A percentile compares a stretch with the other conserved stretches of the same genome.
phyloP scores from a whole-genome alignment of 2,329 filamentous ascomycete species.

The Fonsecaea erecta region DNA sequence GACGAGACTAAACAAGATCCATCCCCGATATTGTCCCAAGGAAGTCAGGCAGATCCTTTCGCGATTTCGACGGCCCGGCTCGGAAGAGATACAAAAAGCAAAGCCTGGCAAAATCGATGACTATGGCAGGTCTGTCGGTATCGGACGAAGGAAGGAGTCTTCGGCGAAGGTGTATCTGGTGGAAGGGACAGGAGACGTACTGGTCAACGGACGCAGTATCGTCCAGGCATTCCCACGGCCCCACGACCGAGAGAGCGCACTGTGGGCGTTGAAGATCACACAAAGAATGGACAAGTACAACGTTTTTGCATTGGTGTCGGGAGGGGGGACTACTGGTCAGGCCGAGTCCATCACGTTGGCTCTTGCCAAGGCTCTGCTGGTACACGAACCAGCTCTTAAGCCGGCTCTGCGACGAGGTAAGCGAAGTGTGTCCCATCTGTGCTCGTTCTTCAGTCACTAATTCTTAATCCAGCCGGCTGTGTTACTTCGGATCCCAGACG shows the following conservation, averaged over 20 bases:
- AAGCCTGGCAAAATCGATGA: slow-evolving; percentile 72
- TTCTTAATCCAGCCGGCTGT: slow-evolving; percentile 72
- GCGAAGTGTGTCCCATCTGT: slow-evolving; percentile 43
- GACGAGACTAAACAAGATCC: slow-evolving; percentile 81
- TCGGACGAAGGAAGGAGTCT: slow-evolving; percentile 86
- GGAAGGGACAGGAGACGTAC: slow-evolving; percentile 86
- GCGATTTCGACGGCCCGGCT: slow-evolving; percentile 74
- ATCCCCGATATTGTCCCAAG: slow-evolving; percentile 73
- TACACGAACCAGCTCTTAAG: slow-evolving; percentile 92
- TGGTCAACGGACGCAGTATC: slow-evolving; percentile 89
- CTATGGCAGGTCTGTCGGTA: slow-evolving; percentile 76
- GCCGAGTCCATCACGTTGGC: slow-evolving; percentile 92
- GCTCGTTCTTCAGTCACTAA: slow-evolving; percentile 23
- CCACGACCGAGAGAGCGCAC: slow-evolving; percentile 90
- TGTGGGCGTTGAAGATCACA: slow-evolving; percentile 87
- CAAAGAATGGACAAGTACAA: slow-evolving; percentile 94
- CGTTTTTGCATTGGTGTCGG: slow-evolving; percentile 81
- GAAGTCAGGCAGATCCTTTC: slow-evolving; percentile 69
- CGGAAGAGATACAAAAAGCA: slow-evolving; percentile 68
- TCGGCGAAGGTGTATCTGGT: slow-evolving; percentile 85
- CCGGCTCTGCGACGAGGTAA: slow-evolving; percentile 84
- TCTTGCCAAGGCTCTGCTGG: slow-evolving; percentile 81
- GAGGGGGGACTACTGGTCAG: slow-evolving; percentile 92
- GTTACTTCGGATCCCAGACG: slow-evolving; percentile 87
- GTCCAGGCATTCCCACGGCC: slow-evolving; percentile 80